Conservation (phyloP, 2,329 filamentous ascomycete species). For the Botryotinia globosa region DNA sequence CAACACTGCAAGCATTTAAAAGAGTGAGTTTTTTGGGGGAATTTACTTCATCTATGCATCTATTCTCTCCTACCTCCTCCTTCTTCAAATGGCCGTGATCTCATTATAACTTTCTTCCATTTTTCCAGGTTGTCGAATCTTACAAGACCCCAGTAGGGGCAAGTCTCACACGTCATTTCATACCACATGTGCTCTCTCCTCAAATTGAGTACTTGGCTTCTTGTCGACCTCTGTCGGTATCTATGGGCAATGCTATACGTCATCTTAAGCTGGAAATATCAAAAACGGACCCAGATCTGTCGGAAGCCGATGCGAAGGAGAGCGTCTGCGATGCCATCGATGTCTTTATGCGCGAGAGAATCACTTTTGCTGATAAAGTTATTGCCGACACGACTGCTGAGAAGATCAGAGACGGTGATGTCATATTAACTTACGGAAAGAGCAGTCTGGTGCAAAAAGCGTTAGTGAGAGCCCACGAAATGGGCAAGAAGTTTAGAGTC, state of each 20-base stretch:
- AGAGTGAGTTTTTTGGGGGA: slow-evolving; percentile 52
- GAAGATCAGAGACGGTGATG: slow-evolving; percentile 75
- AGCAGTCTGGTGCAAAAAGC: slow-evolving; percentile 83
- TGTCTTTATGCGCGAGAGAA: slow-evolving; percentile 83
- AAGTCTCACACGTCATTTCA: slow-evolving; percentile 86
- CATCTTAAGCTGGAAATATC: slow-evolving; percentile 92
- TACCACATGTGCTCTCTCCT: slow-evolving; percentile 83
- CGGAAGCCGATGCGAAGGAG: slow-evolving; percentile 79
- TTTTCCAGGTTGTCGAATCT: slow-evolving; percentile 74
- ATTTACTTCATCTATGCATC: not conserved
- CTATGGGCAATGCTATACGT: slow-evolving; percentile 94
- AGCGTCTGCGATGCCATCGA: slow-evolving; percentile 79
- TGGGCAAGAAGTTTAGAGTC: slow-evolving; percentile 75
- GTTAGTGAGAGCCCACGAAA: slow-evolving; percentile 66
- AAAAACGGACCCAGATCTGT: slow-evolving; percentile 80
- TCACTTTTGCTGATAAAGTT: slow-evolving; percentile 80
- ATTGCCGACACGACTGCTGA: slow-evolving; percentile 74
- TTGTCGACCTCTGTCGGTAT: slow-evolving; percentile 92
- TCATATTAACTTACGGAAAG: slow-evolving; percentile 82
- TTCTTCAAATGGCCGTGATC: not conserved
- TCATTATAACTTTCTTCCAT: slow-evolving; percentile 18
- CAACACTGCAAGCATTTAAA: slow-evolving; percentile 86
- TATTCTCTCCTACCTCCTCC: not conserved
- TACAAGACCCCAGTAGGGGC: slow-evolving; percentile 85
- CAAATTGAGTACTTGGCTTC: slow-evolving; percentile 94